Percentiles rank a stretch among this genome's conserved stretches.
phyloP scores from a whole-genome alignment of 306 rosid species.

The Cucurbita maxima region DNA sequence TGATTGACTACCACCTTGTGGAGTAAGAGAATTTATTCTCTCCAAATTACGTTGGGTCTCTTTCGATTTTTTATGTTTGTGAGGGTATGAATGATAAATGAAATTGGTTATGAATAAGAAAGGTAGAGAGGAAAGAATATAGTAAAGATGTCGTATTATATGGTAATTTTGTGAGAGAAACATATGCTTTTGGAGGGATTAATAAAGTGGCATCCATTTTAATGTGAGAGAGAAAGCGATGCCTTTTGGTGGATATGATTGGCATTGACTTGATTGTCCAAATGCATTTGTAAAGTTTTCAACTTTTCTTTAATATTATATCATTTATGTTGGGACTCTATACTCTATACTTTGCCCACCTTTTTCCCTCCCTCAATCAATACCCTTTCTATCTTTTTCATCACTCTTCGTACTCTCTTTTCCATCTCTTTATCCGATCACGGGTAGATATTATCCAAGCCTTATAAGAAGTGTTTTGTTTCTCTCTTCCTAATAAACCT shows the following conservation, averaged over 20 bases:
- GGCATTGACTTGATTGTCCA: constrained; percentile 90
- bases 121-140: not conserved
- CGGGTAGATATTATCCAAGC: rapidly evolving
- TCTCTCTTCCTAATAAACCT: no score
- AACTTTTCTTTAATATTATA: constrained; percentile 20
- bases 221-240: constrained; percentile 11
- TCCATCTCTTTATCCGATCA: not conserved
- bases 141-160: not conserved
- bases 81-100: no score
- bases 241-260: constrained; percentile 64
- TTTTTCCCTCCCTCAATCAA: constrained; percentile 19
- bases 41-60: no score
- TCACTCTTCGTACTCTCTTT: not conserved
- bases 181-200: not conserved
- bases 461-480: no score
- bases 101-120: no score
- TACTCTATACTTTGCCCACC: no score
- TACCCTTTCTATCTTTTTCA: not conserved
- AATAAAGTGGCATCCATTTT: not conserved
- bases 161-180: not conserved
- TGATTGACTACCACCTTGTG: no score
- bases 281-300: constrained; percentile 61
- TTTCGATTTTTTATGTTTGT: no score
- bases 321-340: constrained; percentile 4
- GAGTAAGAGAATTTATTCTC: no score